Conservation (phyloP, 2,329 filamentous ascomycete species). For the Esteya vermicola region DNA sequence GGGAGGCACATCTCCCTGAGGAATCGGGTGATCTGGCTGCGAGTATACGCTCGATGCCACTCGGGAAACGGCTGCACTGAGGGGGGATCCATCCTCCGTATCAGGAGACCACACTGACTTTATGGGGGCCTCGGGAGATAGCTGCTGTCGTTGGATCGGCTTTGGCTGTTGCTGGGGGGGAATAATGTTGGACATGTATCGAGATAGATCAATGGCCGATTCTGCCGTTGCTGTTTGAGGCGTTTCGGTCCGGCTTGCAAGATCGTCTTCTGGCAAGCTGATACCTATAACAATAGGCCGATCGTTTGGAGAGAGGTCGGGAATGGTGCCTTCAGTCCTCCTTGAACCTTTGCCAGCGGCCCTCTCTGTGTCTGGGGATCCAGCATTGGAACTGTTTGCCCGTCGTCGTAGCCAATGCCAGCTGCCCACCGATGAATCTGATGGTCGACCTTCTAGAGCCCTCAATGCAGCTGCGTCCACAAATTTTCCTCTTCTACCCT, state of each 20-base stretch:
- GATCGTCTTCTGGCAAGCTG: constrained; percentile 41
- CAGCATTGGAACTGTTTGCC: constrained; percentile 16
- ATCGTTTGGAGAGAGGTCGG: constrained; percentile 51
- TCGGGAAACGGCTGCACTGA: constrained; percentile 21
- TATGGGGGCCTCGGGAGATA: constrained; percentile 7
- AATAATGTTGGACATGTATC: constrained; percentile 10
- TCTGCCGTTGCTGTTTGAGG: constrained; percentile 33
- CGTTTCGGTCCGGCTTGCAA: constrained; percentile 30
- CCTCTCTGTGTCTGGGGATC: constrained; percentile 1
- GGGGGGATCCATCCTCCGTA: constrained; percentile 36
- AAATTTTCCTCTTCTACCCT: constrained; percentile 28
- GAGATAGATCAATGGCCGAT: constrained; percentile 21
- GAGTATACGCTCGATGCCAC: constrained; percentile 49
- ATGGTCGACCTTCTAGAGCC: constrained; percentile 43
- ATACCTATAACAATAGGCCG: constrained; percentile 63
- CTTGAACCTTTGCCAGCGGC: not conserved
- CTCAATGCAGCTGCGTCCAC: constrained; percentile 44
- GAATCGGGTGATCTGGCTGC: constrained; percentile 26
- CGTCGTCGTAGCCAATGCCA: constrained; percentile 41
- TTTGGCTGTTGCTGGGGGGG: not conserved
- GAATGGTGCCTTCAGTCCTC: constrained; percentile 11
- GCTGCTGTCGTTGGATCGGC: constrained; percentile 12
- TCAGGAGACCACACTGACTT: constrained; percentile 48
- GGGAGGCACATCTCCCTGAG: constrained; percentile 33
- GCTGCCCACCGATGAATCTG: constrained; percentile 37